Evolutionary conservation across 306 rosid species (phyloP).

Genomic region (Abrus pulchellus): DNA sequence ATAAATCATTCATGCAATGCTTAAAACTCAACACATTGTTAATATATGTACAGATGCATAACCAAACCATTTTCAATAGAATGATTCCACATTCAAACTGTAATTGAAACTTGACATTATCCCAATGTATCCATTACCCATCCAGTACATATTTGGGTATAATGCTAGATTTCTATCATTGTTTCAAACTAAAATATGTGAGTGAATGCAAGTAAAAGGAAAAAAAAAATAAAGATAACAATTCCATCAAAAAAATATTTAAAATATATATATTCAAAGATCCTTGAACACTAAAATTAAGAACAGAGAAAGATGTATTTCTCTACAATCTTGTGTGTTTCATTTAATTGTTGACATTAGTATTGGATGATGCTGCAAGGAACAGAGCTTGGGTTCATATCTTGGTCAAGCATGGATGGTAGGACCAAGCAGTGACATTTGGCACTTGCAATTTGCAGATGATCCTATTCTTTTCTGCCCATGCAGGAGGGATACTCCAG

Average conservation of each 20-base stretch:
- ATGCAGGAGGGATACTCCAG: background rate
- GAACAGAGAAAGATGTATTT: background rate
- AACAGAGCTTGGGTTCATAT: background rate
- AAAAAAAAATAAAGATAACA: background rate
- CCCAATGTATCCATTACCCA: background rate
- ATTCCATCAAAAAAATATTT: background rate
- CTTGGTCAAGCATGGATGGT: background rate
- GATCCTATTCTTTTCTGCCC: background rate
- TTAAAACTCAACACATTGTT: background rate
- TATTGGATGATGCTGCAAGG: background rate
- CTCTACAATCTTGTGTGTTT: background rate
- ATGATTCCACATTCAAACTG: background rate
- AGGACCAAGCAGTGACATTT: background rate
- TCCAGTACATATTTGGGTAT: background rate
- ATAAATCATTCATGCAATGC: background rate
- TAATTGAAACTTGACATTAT: background rate
- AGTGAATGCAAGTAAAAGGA: background rate
- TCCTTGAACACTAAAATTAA: background rate
- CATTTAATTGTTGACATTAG: background rate
- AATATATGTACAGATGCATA: background rate
- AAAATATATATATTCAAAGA: background rate
- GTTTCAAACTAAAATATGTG: background rate
- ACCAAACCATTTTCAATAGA: conserved; percentile 19
- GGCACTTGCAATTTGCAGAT: background rate
- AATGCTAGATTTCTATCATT: background rate